Percentiles rank a stretch among this genome's conserved stretches.
phyloP scores from a whole-genome alignment of 495 filamentous ascomycete species.

The Trichoderma asperelloides region DNA sequence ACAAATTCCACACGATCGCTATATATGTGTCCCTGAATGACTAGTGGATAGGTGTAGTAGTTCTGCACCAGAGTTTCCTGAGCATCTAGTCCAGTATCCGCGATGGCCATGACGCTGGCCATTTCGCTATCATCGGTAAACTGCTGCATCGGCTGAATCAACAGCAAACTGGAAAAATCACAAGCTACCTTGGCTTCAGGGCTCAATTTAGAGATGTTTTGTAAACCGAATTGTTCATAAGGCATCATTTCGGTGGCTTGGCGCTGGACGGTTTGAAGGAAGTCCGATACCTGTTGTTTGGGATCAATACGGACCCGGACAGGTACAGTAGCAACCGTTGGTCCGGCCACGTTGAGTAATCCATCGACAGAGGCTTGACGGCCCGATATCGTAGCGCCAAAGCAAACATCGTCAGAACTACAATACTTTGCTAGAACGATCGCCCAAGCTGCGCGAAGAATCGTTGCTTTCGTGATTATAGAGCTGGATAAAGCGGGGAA shows the following conservation, averaged over 20 bases:
- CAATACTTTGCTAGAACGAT: constrained; percentile 23
- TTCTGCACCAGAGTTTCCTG: not conserved
- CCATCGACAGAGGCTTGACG: constrained; percentile 35
- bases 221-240: constrained; percentile 39
- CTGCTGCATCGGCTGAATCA: constrained; percentile 1
- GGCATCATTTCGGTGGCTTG: constrained; percentile 27
- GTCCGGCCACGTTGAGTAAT: constrained; percentile 40
- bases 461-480: constrained; percentile 26
- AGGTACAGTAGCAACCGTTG: constrained; percentile 51
- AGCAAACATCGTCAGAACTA: constrained; percentile 33
- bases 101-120: not conserved
- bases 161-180: not conserved
- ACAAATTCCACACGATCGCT: not conserved
- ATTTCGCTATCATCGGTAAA: not conserved
- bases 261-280: constrained; percentile 22
- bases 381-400: constrained; percentile 40
- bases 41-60: not conserved
- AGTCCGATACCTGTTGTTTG: constrained; percentile 11
- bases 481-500: too few species aligned
- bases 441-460: constrained; percentile 41
- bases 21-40: not conserved
- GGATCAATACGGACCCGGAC: constrained; percentile 26
- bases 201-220: constrained; percentile 20
- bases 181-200: not conserved
- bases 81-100: not conserved